Evolutionary conservation across 768 basidiomycete species (phyloP).

Genomic region (Podaxis pistillaris): DNA sequence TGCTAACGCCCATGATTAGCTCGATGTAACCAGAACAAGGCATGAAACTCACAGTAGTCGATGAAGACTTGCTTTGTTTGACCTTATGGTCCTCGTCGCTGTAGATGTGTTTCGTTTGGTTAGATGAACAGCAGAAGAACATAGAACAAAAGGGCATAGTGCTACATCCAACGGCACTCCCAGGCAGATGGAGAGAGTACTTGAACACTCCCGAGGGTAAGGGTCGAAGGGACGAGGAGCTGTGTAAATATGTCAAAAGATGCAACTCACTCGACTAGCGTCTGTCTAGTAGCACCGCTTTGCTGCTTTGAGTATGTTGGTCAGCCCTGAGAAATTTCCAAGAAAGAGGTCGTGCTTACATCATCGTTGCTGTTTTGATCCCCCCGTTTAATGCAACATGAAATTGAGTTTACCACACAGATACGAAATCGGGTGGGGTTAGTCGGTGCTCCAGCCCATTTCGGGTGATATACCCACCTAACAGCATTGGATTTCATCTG

Average conservation of each 20-base stretch:
- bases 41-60: constrained; percentile 9
- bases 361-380: constrained; percentile 8
- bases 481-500: background rate
- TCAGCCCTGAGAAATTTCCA: constrained; percentile 1
- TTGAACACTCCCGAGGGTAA: constrained; percentile 15
- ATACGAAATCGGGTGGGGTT: background rate
- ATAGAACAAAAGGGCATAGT: constrained; percentile 56
- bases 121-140: constrained; percentile 64
- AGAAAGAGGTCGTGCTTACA: background rate
- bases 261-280: constrained; percentile 7
- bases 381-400: background rate
- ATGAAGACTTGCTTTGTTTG: constrained; percentile 12
- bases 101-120: constrained; percentile 43
- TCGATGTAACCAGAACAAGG: background rate
- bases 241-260: constrained; percentile 3
- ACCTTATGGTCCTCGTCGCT: constrained; percentile 43
- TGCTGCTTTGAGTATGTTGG: constrained; percentile 7
- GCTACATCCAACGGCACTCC: constrained; percentile 33
- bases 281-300: constrained; percentile 11
- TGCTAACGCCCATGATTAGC: background rate
- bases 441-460: background rate
- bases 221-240: constrained; percentile 5
- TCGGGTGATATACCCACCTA: background rate
- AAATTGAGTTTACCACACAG: background rate
- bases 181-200: constrained; percentile 10